Percentiles rank a stretch among this genome's conserved stretches.
Evolutionary conservation across 2,329 filamentous ascomycete genomes (phyloP).

Genomic region (Penicillium sp.): DNA sequence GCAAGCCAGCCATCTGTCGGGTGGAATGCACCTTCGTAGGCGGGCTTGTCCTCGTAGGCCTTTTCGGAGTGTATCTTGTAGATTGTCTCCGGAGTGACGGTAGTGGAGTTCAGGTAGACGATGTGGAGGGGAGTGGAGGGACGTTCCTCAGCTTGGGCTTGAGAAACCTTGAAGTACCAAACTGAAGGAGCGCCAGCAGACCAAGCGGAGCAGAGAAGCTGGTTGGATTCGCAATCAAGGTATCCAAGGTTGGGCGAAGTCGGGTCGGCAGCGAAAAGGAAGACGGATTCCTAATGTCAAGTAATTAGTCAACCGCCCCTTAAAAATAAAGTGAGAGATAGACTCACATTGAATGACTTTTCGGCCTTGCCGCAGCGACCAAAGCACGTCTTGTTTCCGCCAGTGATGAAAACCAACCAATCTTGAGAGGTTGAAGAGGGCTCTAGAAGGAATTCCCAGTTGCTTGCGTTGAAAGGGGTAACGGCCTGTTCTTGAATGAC

Average conservation of each 20-base stretch:
- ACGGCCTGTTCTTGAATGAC: conserved; percentile 54
- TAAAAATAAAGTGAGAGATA: conserved; percentile 4
- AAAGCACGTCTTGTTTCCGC: conserved; percentile 69
- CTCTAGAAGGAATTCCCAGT: conserved; percentile 61
- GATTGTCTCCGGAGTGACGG: conserved; percentile 61
- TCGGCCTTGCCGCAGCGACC: conserved; percentile 62
- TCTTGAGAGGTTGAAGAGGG: conserved; percentile 49
- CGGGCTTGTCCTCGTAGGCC: conserved; percentile 55
- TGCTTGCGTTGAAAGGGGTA: conserved; percentile 58
- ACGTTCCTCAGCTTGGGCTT: conserved; percentile 56
- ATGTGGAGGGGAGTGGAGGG: conserved; percentile 59
- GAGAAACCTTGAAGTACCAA: conserved; percentile 63
- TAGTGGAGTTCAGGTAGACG: conserved; percentile 62
- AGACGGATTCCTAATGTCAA: conserved; percentile 53
- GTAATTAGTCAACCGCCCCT: conserved; percentile 19
- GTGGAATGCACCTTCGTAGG: conserved; percentile 65
- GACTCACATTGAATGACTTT: conserved; percentile 55
- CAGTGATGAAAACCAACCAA: conserved; percentile 67
- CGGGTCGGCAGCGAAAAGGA: conserved; percentile 58
- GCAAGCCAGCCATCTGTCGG: conserved; percentile 64
- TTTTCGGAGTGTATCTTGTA: conserved; percentile 62
- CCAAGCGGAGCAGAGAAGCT: conserved; percentile 66
- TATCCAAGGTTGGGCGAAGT: conserved; percentile 62
- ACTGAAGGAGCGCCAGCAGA: conserved; percentile 60
- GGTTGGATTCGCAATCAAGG: conserved; percentile 64